These are phyloP conservation scores for Cryphonectria parasitica DNA, from an alignment of 2,329 filamentous ascomycete genomes.

Conservation along the genomic window DNA sequence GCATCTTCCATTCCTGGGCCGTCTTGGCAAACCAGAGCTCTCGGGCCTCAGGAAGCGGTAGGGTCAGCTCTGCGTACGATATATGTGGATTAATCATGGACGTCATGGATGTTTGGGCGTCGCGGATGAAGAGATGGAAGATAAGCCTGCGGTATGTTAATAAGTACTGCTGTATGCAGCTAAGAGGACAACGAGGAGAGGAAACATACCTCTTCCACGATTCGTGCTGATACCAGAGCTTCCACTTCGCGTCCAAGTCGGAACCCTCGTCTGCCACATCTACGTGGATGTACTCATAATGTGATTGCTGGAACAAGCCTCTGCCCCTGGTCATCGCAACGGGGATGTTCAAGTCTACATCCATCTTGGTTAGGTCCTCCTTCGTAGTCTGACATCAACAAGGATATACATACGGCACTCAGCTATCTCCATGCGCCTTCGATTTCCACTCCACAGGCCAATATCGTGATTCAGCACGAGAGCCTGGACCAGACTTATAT, in stretches of 20 bases:
- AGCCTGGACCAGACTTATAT: conserved; percentile 54
- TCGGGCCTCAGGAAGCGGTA: conserved; percentile 66
- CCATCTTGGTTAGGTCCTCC: not conserved
- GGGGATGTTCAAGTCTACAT: conserved; percentile 35
- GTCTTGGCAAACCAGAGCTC: conserved; percentile 68
- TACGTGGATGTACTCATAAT: conserved; percentile 56
- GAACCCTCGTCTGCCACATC: conserved; percentile 58
- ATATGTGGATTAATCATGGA: conserved; percentile 67
- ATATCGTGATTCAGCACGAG: conserved; percentile 54
- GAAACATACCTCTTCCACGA: conserved; percentile 62
- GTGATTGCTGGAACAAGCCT: conserved; percentile 61
- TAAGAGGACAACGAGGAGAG: not conserved
- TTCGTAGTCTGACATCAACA: not conserved
- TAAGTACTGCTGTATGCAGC: not conserved
- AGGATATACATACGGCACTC: conserved; percentile 49
- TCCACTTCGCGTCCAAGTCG: conserved; percentile 67
- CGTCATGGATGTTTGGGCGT: conserved; percentile 70
- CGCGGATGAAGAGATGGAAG: conserved; percentile 67
- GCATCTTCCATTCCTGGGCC: conserved; percentile 66
- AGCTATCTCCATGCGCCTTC: conserved; percentile 60
- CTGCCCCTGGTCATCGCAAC: conserved; percentile 55
- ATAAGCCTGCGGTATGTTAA: conserved; percentile 51
- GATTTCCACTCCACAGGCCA: conserved; percentile 58
- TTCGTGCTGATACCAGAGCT: conserved; percentile 65
- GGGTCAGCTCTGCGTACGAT: conserved; percentile 69